Evolutionary conservation across 1,284 basidiomycete genomes (phyloP), one percentile per base, ranked within the genome.

Genomic region (Trametes sp.): DNA sequence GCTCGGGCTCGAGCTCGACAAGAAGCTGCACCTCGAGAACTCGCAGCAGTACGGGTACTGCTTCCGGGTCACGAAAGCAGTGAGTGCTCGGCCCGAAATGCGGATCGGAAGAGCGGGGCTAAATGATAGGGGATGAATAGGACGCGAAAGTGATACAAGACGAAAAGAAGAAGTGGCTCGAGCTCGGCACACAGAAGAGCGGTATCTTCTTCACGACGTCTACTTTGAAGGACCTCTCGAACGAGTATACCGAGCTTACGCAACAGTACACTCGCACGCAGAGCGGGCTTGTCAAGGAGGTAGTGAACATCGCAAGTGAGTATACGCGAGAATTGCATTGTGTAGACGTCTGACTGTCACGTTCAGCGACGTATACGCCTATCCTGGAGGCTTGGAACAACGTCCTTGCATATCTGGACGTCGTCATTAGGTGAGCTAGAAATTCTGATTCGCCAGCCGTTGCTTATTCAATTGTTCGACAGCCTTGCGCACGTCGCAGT

Each of bases 1-100:
- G 55, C 82, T 98, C 1, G 85, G 83, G 4, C 74, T 99, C n/a
- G 95, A 97, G 36, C 85, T 95, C 1, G 94, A 98, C 74, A 98
- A 98, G 81, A 98, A 98, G 79, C 81, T 99, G 21, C 96, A 98
- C 77, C 82, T 99, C 35, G 98, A 99, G 79, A 97, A 98, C 72
- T 94, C 93, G 64, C 85, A 87, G 61, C 86, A 88, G 5, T 96
- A 98, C 74, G 96, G 96, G 4, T 98, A 98, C 75, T 96, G 94
- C 71, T 93, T 99, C 78, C 83, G 98, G 24, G 78, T 99, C 41
- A 98, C 96, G 8, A 98, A 98, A 76, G 93, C 87, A 61, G 94
- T 84, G n/a, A 23, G 31, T 29, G 10, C n/a, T 44, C 1, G 19
- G 19, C 24, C 21, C 19, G 9, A 10, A 26, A 4, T 2, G 14